Base-by-base conservation (phyloP, 139 green algal genomes). In the Closterium sp. region DNA sequence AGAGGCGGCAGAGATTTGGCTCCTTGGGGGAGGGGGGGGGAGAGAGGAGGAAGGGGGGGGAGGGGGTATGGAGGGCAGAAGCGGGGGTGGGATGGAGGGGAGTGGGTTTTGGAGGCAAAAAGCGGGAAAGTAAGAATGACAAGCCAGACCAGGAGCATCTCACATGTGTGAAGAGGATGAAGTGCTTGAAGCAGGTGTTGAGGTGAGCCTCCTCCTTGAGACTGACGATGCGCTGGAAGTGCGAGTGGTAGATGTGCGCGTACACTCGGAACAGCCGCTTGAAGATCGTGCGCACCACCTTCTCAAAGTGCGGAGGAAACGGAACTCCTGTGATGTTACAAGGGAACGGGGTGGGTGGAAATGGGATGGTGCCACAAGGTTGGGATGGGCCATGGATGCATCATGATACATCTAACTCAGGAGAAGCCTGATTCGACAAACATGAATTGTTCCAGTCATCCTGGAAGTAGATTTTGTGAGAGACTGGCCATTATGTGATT, bases 161-260 rank as follows among this genome's bases (percentile, higher is more conserved):
- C 29, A 97, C 97, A 93, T 96, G 89, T 0, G 96, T 97, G 92
- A 99, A 99, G 91, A 97, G 97, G 92, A 99, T 98, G 95, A 99
- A 99, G 96, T 99, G 98, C 92, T 99, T 99, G 96, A 99, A 99
- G 95, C 97, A 99, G 21, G 98, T 99, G 96, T 99, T 99, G 29
- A 99, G 95, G 96, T 99, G 98, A 1, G 98, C 97, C 92, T 99
- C 97, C 93, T 94, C 95, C 79, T 94, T 93, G 24, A 96, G 92
- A 22, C 22, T 91, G 31, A 89, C 92, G 4, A 97, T 94, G n/a
- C 95, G 89, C 93, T 97, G 96, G 96, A 99, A 99, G 95, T 99
- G 98, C 9, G 96, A 98, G 95, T 99, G 98, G 95, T 99, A 99
- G 19, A 99, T 99, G 96, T 99, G 98, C 1, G 97, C 98, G 92